These are phyloP conservation scores for Penicillium canariense DNA, from an alignment of 495 filamentous ascomycete genomes.

Conservation along the genomic window DNA sequence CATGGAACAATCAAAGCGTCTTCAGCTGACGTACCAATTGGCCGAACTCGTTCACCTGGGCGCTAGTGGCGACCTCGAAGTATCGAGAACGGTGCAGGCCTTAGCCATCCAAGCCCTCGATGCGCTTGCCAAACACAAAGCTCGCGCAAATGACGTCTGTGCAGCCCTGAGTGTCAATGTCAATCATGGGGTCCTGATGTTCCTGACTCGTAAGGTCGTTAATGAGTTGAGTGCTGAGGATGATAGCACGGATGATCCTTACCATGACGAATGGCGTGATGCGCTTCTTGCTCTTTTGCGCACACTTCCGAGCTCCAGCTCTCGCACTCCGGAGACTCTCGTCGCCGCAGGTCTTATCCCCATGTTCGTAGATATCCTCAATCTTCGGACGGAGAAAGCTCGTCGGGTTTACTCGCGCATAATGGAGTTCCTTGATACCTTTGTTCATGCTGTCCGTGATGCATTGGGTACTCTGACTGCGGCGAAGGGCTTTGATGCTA, in stretches of 20 bases:
- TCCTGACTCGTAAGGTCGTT: slow-evolving; percentile 85
- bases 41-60: slow-evolving; percentile 80
- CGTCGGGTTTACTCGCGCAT: slow-evolving; percentile 77
- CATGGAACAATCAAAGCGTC: slow-evolving; percentile 81
- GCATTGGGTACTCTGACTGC: slow-evolving; percentile 76
- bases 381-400: slow-evolving; percentile 76
- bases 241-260: slow-evolving; percentile 54
- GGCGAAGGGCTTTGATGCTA: slow-evolving; percentile 78
- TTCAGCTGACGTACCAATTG: slow-evolving; percentile 89
- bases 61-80: slow-evolving; percentile 59
- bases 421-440: slow-evolving; percentile 79
- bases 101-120: slow-evolving; percentile 78
- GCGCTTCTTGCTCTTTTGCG: slow-evolving; percentile 78
- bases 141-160: slow-evolving; percentile 75
- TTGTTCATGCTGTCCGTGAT: slow-evolving; percentile 76
- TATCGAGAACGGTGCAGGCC: slow-evolving; percentile 77
- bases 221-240: slow-evolving; percentile 68
- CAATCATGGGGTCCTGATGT: slow-evolving; percentile 94
- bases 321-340: slow-evolving; percentile 69
- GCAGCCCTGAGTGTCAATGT: slow-evolving; percentile 87
- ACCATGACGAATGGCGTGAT: slow-evolving; percentile 84
- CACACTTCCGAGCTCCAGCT: slow-evolving; percentile 65
- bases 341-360: slow-evolving; percentile 84
- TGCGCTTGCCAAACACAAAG: slow-evolving; percentile 73
- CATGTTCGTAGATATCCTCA: slow-evolving; percentile 85